Percentiles rank a stretch among this genome's conserved stretches.
Evolutionary conservation across 1,284 basidiomycete genomes (phyloP).

Genomic region (Laetiporus sulphureus): DNA sequence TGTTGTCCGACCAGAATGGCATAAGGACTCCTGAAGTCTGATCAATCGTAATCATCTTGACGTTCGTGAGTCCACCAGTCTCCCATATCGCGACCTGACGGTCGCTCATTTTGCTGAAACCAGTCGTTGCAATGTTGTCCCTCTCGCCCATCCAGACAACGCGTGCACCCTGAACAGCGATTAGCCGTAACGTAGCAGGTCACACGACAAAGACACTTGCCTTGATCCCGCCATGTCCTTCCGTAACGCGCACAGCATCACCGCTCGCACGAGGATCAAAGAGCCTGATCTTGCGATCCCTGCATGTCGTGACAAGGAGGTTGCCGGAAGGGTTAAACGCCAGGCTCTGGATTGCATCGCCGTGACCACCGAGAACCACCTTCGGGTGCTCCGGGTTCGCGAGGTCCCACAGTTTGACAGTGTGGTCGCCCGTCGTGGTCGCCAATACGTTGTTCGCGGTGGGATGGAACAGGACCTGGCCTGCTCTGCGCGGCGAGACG

Average conservation of each 20-base stretch:
- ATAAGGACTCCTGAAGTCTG: conserved; percentile 91
- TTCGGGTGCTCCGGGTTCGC: conserved; percentile 59
- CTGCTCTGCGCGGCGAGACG: conserved; percentile 80
- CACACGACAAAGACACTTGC: conserved; percentile 10
- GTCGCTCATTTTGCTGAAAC: conserved; percentile 94
- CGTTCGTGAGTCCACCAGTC: conserved; percentile 58
- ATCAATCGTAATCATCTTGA: conserved; percentile 79
- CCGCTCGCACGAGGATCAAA: conserved; percentile 84
- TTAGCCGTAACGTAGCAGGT: neutral
- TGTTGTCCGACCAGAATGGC: conserved; percentile 97
- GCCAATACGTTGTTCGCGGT: conserved; percentile 86
- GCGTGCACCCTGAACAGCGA: conserved; percentile 52
- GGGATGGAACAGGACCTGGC: conserved; percentile 94
- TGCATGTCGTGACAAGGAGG: conserved; percentile 72
- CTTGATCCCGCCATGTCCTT: conserved; percentile 93
- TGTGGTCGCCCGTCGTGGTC: conserved; percentile 83
- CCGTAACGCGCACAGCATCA: conserved; percentile 74
- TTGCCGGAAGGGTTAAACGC: conserved; percentile 83
- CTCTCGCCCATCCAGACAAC: conserved; percentile 89
- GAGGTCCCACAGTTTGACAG: conserved; percentile 91
- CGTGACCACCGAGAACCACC: conserved; percentile 68
- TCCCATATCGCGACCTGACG: conserved; percentile 90
- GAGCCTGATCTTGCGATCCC: conserved; percentile 88
- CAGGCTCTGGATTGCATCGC: conserved; percentile 84
- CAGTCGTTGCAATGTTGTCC: conserved; percentile 88